phyloP scores from a whole-genome alignment of 192 early-diverging fungal species.

The Umbelopsis isabellina region DNA sequence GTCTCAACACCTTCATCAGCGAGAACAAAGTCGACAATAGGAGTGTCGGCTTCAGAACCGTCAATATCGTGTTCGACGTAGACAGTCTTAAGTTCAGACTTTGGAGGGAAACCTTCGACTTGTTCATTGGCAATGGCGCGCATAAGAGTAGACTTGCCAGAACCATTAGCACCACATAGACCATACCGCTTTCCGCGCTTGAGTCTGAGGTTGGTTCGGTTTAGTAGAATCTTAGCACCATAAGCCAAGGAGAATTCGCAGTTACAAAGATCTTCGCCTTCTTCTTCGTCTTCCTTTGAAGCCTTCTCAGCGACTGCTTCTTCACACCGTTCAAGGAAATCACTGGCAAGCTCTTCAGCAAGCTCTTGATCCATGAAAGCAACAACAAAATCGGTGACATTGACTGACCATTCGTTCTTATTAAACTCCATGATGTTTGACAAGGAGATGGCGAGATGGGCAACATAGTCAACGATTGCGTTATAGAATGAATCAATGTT shows the following conservation, averaged over 20 bases:
- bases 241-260: constrained; percentile 86
- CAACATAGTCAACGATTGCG: constrained; percentile 62
- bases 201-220: constrained; percentile 65
- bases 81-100: constrained; percentile 71
- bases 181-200: constrained; percentile 82
- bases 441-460: constrained; percentile 62
- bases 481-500: constrained; percentile 55
- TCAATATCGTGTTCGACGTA: constrained; percentile 83
- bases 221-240: constrained; percentile 82
- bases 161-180: constrained; percentile 83
- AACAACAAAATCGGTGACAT: constrained; percentile 57
- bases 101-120: constrained; percentile 82
- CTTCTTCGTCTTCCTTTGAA: constrained; percentile 50
- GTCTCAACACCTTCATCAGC: constrained; percentile 60
- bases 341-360: constrained; percentile 55
- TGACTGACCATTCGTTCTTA: constrained; percentile 63
- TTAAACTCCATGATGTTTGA: constrained; percentile 63
- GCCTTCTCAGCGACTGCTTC: constrained; percentile 46
- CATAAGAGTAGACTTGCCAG: constrained; percentile 86
- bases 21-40: constrained; percentile 67
- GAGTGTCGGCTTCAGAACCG: constrained; percentile 71
- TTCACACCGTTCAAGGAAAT: constrained; percentile 48
- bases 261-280: constrained; percentile 66
- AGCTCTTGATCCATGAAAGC: constrained; percentile 60
- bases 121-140: constrained; percentile 83